phyloP scores from a whole-genome alignment of 495 filamentous ascomycete species.

The Cairneyella variabilis region DNA sequence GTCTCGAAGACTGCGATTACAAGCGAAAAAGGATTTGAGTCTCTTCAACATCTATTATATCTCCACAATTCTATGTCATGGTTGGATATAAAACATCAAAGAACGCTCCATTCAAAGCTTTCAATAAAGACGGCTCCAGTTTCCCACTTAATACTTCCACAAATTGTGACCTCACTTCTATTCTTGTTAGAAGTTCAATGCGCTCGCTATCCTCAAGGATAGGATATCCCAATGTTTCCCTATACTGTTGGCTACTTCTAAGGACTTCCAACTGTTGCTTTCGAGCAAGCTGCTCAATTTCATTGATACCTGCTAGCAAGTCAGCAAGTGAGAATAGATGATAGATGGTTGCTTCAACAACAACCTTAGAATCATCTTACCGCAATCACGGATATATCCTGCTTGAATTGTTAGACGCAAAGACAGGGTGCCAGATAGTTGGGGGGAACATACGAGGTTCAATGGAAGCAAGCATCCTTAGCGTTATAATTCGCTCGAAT shows the following conservation, averaged over 20 bases:
- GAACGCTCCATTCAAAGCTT: constrained; percentile 19
- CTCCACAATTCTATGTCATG: neutral
- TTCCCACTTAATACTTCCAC: constrained; percentile 2
- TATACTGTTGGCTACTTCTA: neutral
- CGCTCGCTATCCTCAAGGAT: constrained; percentile 6
- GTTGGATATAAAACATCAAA: constrained; percentile 28
- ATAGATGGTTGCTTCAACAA: neutral
- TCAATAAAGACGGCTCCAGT: constrained; percentile 10
- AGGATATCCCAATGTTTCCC: constrained; percentile 7
- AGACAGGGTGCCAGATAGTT: neutral
- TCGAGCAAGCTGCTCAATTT: constrained; percentile 10
- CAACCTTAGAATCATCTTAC: neutral
- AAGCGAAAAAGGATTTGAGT: too few relatives aligned
- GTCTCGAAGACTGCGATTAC: too few relatives aligned
- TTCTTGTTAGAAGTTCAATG: constrained; percentile 20
- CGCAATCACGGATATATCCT: constrained; percentile 4
- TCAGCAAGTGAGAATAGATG: too few relatives aligned
- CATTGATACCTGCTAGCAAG: constrained; percentile 7
- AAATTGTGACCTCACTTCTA: constrained; percentile 13
- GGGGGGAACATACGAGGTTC: neutral
- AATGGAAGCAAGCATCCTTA: neutral
- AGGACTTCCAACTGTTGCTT: constrained; percentile 1
- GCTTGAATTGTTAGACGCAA: constrained; percentile 5
- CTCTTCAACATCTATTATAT: too few relatives aligned
- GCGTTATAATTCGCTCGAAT: neutral